Evolutionary conservation across 208 protist species (phyloP).

Genomic region (Jaenimonas drosophilae): DNA sequence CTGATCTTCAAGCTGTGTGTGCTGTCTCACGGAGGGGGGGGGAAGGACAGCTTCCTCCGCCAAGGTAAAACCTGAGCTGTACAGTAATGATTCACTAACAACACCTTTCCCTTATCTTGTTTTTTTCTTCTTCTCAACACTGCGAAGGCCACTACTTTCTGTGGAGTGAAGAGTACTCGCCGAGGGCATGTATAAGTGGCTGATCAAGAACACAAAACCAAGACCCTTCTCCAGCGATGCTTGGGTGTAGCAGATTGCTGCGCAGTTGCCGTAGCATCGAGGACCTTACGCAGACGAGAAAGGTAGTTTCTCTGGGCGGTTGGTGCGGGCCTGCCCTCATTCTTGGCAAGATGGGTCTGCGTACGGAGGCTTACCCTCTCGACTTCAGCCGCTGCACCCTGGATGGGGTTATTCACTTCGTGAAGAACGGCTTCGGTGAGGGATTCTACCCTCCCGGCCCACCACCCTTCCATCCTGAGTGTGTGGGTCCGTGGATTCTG

Average conservation of each 20-base stretch:
- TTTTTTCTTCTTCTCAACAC: no score
- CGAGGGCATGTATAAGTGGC: no score
- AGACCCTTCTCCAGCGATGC: no score
- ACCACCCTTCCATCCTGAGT: constrained; percentile 58
- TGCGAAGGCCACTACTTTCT: no score
- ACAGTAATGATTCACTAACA: no score
- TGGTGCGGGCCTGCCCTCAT: constrained; percentile 73
- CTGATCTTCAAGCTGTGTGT: constrained; percentile 1
- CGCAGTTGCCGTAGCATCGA: constrained; percentile 11
- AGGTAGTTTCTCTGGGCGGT: constrained; percentile 62
- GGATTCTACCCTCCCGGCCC: constrained; percentile 60
- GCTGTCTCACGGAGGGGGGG: no score
- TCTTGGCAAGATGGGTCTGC: constrained; percentile 58
- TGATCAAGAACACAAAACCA: no score
- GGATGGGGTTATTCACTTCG: constrained; percentile 60
- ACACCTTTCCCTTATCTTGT: no score
- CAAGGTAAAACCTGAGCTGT: no score
- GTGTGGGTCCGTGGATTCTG: constrained; percentile 66
- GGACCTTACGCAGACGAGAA: constrained; percentile 20
- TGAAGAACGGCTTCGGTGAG: constrained; percentile 37
- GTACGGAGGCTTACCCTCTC: constrained; percentile 61
- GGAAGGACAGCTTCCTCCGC: no score
- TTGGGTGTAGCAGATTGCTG: not conserved
- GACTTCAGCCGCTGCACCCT: constrained; percentile 67
- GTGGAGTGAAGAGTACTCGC: no score